A percentile compares a stretch with the other conserved stretches of the same genome.
These are phyloP conservation scores for Silene conica DNA, from an alignment of 148 eudicot species.

Conservation along the genomic window DNA sequence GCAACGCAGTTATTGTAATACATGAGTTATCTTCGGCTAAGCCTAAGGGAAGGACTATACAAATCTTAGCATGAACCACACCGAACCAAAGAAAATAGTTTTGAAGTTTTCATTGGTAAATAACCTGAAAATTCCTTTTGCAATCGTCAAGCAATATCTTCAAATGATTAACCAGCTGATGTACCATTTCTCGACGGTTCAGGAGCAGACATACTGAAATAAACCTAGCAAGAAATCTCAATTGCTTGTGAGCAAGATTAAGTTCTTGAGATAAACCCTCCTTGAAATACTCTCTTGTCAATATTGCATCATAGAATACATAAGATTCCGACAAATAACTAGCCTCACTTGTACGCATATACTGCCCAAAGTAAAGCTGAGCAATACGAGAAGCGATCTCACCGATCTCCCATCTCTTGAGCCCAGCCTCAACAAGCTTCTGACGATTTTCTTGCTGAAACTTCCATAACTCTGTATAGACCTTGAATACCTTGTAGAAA, in stretches of 20 bases:
- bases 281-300: slow-evolving; percentile 86
- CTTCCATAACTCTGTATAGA: slow-evolving; percentile 87
- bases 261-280: slow-evolving; percentile 79
- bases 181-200: slow-evolving; percentile 74
- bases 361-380: slow-evolving; percentile 93
- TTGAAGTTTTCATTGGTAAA: slow-evolving; percentile 6
- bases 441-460: slow-evolving; percentile 92
- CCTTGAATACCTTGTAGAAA: slow-evolving; percentile 82
- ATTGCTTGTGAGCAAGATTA: slow-evolving; percentile 67
- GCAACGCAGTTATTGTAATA: neutral
- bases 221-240: slow-evolving; percentile 84
- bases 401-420: slow-evolving; percentile 96
- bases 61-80: neutral
- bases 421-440: slow-evolving; percentile 81
- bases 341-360: slow-evolving; percentile 86
- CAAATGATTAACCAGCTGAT: slow-evolving; percentile 73
- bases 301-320: slow-evolving; percentile 80
- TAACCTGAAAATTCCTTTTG: slow-evolving; percentile 73
- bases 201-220: slow-evolving; percentile 68
- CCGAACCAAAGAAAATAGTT: neutral
- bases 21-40: neutral
- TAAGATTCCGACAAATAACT: slow-evolving; percentile 84
- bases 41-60: neutral
- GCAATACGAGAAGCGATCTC: slow-evolving; percentile 93
- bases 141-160: slow-evolving; percentile 75